Conservation (phyloP, 306 rosid genomes). For the Datisca glomerata region DNA sequence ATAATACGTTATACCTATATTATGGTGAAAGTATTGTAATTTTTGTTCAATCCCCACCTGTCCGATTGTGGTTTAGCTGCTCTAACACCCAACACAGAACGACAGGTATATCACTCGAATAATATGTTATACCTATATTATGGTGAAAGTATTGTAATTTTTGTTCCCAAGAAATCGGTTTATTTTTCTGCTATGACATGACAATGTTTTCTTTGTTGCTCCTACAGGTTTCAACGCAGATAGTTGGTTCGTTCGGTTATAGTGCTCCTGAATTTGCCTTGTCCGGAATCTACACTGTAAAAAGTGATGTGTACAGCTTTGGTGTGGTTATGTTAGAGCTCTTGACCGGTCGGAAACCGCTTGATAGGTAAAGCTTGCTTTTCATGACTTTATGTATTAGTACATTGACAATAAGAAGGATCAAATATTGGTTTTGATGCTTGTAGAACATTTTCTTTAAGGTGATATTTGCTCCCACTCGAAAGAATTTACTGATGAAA, state of each 20-base stretch:
- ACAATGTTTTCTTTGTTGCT: too few species aligned
- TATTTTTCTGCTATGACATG: too few species aligned
- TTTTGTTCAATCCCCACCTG: slow-evolving; percentile 30
- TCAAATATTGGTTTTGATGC: too few species aligned
- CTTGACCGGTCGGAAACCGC: slow-evolving; percentile 92
- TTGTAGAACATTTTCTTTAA: too few species aligned
- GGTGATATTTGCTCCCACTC: too few species aligned
- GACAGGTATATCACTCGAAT: too few species aligned
- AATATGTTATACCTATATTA: slow-evolving; percentile 11
- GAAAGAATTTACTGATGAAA: too few species aligned
- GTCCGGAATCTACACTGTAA: slow-evolving; percentile 89
- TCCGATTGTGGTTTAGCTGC: slow-evolving; percentile 88
- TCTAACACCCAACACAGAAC: slow-evolving; percentile 77
- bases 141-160: too few species aligned
- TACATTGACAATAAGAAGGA: too few species aligned
- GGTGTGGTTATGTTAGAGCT: slow-evolving; percentile 97
- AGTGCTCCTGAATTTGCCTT: slow-evolving; percentile 95
- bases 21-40: too few species aligned
- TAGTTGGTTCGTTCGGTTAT: slow-evolving; percentile 97
- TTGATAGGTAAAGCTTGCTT: slow-evolving; percentile 51
- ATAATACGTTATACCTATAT: slow-evolving; percentile 8
- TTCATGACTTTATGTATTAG: too few species aligned
- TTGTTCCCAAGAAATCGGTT: too few species aligned
- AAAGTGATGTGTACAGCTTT: slow-evolving; percentile 97
- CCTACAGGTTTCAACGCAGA: slow-evolving; percentile 79